A percentile compares a stretch with the other conserved stretches of the same genome.
These are phyloP conservation scores for Amaranthus hypochondriacus DNA, from an alignment of 148 eudicot genomes.

Conservation along the genomic window DNA sequence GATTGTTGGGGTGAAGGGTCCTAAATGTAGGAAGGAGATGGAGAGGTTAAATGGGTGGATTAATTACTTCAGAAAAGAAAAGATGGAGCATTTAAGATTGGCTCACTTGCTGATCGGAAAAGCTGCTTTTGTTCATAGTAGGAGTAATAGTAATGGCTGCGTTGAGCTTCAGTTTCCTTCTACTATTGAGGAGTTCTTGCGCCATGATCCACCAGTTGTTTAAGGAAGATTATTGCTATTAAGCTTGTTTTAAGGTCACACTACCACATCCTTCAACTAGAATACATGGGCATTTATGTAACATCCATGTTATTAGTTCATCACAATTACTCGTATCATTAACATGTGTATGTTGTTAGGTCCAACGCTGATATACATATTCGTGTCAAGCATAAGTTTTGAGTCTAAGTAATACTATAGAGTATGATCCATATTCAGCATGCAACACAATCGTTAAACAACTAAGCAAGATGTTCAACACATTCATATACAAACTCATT, in stretches of 20 bases:
- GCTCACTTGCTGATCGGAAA: slow-evolving; percentile 75
- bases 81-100: slow-evolving; percentile 57
- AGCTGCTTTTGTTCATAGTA: slow-evolving; percentile 44
- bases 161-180: slow-evolving; percentile 60
- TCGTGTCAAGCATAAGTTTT: too few relatives aligned
- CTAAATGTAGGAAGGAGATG: slow-evolving; percentile 55
- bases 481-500: too few relatives aligned
- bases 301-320: too few relatives aligned
- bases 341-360: too few relatives aligned
- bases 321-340: too few relatives aligned
- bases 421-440: too few relatives aligned
- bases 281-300: too few relatives aligned
- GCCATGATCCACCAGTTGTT: slow-evolving; percentile 50
- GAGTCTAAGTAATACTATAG: too few relatives aligned
- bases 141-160: slow-evolving; percentile 27
- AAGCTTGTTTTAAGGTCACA: neutral
- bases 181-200: slow-evolving; percentile 64
- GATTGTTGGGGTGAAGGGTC: slow-evolving; percentile 70
- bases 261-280: too few relatives aligned
- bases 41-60: slow-evolving; percentile 82
- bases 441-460: too few relatives aligned
- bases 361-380: too few relatives aligned
- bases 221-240: neutral
- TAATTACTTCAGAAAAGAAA: slow-evolving; percentile 38
- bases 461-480: too few relatives aligned